Evolutionary conservation across 2,329 filamentous ascomycete genomes (phyloP).

Genomic region (Neoascochyta sp.): DNA sequence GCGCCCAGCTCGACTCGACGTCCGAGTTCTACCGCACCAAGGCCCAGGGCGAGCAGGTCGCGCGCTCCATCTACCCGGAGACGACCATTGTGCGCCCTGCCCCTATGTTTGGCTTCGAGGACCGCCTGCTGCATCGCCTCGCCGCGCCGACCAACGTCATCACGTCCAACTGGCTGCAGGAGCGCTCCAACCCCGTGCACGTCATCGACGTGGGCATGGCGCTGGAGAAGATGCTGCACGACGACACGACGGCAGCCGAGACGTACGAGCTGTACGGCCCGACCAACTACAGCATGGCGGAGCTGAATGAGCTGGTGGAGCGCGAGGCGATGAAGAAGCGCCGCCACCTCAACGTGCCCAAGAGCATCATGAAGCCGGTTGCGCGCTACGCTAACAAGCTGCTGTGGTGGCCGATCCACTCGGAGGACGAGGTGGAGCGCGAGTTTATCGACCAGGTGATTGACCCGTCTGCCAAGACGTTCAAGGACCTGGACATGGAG

Average conservation of each 20-base stretch:
- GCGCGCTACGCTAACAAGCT: conserved; percentile 72
- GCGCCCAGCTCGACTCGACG: conserved; percentile 72
- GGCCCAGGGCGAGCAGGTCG: conserved; percentile 78
- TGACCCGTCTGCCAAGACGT: conserved; percentile 88
- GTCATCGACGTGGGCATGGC: conserved; percentile 86
- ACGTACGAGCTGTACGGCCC: conserved; percentile 95
- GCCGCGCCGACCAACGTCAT: conserved; percentile 77
- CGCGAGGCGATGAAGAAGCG: conserved; percentile 87
- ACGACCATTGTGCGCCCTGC: conserved; percentile 94
- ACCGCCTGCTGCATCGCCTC: conserved; percentile 82
- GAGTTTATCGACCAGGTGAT: conserved; percentile 93
- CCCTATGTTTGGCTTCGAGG: conserved; percentile 92
- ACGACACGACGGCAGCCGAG: conserved; percentile 84
- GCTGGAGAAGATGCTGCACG: conserved; percentile 83
- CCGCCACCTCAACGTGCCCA: conserved; percentile 87
- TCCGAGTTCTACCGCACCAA: conserved; percentile 93
- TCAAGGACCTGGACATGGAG: conserved; percentile 87
- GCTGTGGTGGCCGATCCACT: conserved; percentile 85
- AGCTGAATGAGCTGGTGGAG: conserved; percentile 85
- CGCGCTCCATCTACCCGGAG: conserved; percentile 87
- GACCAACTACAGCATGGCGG: conserved; percentile 82
- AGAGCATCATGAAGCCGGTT: conserved; percentile 69
- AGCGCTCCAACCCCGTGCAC: conserved; percentile 88
- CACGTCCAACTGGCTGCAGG: conserved; percentile 88
- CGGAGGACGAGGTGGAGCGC: conserved; percentile 80